A percentile compares a stretch with the other conserved stretches of the same genome.
Evolutionary conservation across 2,329 filamentous ascomycete species (phyloP).

Genomic region (Sphaceloma murrayae): DNA sequence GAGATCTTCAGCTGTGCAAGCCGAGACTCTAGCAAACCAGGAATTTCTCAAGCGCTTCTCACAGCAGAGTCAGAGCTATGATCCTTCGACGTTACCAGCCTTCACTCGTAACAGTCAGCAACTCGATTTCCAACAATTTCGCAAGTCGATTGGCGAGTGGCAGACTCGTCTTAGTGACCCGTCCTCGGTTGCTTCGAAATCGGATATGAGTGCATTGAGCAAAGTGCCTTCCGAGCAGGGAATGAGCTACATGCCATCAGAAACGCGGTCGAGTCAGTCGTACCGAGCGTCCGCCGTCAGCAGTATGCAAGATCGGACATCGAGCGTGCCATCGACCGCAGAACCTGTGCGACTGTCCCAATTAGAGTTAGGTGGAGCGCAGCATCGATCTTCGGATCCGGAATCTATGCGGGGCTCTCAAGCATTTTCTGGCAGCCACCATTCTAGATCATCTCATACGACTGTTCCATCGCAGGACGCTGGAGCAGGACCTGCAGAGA

Average conservation of each 20-base stretch:
- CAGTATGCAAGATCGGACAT: conserved; percentile 2
- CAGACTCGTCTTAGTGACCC: conserved; percentile 21
- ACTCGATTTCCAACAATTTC: conserved; percentile 22
- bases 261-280: conserved; percentile 9
- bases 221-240: too few species aligned
- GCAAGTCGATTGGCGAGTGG: conserved; percentile 9
- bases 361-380: too few species aligned
- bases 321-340: too few species aligned
- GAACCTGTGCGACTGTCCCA: too few species aligned
- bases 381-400: too few species aligned
- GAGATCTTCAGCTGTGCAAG: conserved; percentile 36
- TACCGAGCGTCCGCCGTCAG: conserved; percentile 16
- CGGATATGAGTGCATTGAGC: conserved; percentile 18
- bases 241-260: too few species aligned
- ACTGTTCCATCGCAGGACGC: background rate
- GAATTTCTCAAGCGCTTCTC: conserved; percentile 39
- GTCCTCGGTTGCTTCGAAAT: conserved; percentile 19
- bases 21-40: conserved; percentile 40
- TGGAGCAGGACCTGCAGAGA: background rate
- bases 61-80: conserved; percentile 26
- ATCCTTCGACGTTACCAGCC: conserved; percentile 26
- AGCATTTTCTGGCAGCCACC: background rate
- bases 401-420: conserved; percentile 3
- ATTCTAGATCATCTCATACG: conserved; percentile 1
- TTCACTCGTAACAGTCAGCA: conserved; percentile 29